Evolutionary conservation across 345 rosid genomes (phyloP).

Genomic region (Firmiana major): DNA sequence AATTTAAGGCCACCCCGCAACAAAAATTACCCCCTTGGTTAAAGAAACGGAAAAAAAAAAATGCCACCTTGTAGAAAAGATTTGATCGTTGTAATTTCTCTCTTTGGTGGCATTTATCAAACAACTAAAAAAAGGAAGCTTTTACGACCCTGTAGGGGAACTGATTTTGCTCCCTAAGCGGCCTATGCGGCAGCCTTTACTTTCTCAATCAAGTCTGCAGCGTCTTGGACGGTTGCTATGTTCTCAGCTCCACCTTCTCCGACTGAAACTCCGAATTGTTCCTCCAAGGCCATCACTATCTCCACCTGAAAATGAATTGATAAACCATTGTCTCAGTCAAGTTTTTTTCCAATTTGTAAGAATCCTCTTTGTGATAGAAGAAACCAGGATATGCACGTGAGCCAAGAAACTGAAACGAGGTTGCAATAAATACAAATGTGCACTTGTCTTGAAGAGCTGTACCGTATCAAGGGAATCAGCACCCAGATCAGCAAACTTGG

Average conservation of each 20-base stretch:
- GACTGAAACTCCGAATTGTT: conserved; percentile 34
- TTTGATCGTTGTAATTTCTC: not conserved
- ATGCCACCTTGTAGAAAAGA: not conserved
- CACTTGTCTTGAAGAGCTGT: not conserved
- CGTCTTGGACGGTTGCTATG: conserved; percentile 39
- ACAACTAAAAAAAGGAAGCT: not conserved
- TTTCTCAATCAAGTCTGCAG: conserved; percentile 59
- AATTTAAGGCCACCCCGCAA: not conserved
- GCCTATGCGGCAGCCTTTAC: conserved; percentile 36
- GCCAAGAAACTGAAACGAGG: not conserved
- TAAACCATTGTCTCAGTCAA: not conserved
- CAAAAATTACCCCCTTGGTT: conserved; percentile 1
- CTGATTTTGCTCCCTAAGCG: not conserved
- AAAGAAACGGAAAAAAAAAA: not conserved
- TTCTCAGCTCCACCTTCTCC: conserved; percentile 64
- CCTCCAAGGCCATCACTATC: conserved; percentile 49
- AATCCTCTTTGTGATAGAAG: not conserved
- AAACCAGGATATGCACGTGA: not conserved
- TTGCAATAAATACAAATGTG: not conserved
- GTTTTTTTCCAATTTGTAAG: not conserved
- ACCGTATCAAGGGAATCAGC: conserved; percentile 74
- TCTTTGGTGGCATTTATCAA: not conserved
- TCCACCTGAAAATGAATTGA: conserved; percentile 35
- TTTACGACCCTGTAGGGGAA: not conserved
- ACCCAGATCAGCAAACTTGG: conserved; percentile 68